Evolutionary conservation across 257 asterid species (phyloP), one percentile per base, ranked within the genome.

Genomic region (Lantana camara): DNA sequence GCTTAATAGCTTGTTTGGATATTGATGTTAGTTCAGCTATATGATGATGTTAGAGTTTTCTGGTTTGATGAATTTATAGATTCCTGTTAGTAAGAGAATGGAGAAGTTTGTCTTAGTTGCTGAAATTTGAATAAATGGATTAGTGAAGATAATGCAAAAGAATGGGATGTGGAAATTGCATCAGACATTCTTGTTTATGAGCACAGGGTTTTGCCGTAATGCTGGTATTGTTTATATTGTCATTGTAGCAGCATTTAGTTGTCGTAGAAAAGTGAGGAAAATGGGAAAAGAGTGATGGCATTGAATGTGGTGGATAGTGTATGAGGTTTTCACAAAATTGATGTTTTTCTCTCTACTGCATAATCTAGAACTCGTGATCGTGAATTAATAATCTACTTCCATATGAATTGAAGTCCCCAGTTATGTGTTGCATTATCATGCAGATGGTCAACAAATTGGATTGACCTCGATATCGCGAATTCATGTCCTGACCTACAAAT

Each of bases 181-280:
- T n/a, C n/a, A n/a, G n/a, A n/a, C n/a, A n/a, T n/a, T n/a, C n/a
- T n/a, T n/a, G n/a, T n/a, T n/a, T n/a, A n/a, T n/a, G n/a, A n/a
- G n/a, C n/a, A n/a, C n/a, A n/a, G n/a, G n/a, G n/a, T n/a, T n/a
- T n/a, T n/a, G n/a, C n/a, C n/a, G n/a, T n/a, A n/a, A n/a, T n/a
- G n/a, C n/a, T n/a, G 24, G 24, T 47, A 4, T 19, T 19, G 16
- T 15, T 47, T 19, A 47, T 4, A 16, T 15, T 27, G 8, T 16
- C 57, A 51, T 51, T 22, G 4, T 49, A 22, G 12, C 38, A 51
- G 38, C 9, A 0, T 9, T 49, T 10, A 6, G 9, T 11, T 49
- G 21, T 51, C 22, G 6, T 24, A 51, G 38, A 10, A 22, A 41
- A 51, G 44, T 56, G 62, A 56, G 37, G 50, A 21, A 58, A 58